Conservation (phyloP, 805 yeast species). For the Debaryomyces maramus region DNA sequence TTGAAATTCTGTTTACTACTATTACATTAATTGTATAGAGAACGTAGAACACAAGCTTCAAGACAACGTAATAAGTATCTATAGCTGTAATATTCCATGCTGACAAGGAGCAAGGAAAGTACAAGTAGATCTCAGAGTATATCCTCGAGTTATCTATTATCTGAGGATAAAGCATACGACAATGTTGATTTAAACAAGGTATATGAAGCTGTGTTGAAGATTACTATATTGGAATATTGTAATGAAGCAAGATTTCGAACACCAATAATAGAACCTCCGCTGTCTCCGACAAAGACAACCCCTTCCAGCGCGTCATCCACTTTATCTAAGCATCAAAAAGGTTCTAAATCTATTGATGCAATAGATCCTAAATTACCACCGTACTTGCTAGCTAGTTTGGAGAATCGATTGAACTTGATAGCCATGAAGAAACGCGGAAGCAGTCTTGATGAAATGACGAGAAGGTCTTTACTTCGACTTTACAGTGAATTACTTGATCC, state of each 20-base stretch:
- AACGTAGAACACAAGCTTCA: too few relatives aligned
- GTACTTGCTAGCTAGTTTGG: constrained; percentile 38
- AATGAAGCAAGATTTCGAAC: constrained; percentile 63
- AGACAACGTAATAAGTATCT: too few relatives aligned
- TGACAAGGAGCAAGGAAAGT: constrained; percentile 10
- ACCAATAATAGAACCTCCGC: constrained; percentile 13
- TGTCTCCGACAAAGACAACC: background rate
- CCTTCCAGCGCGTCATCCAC: background rate
- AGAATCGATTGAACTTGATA: constrained; percentile 41
- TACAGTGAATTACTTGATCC: constrained; percentile 62
- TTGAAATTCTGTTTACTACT: too few relatives aligned
- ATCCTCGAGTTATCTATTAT: constrained; percentile 21
- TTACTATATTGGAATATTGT: constrained; percentile 57
- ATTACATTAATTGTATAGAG: too few relatives aligned
- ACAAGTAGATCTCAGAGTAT: constrained; percentile 23
- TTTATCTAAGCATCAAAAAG: constrained; percentile 13
- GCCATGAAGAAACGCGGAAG: constrained; percentile 44
- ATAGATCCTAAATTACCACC: constrained; percentile 38
- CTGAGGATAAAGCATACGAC: constrained; percentile 19
- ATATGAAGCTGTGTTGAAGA: constrained; percentile 54
- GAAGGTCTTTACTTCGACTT: constrained; percentile 59
- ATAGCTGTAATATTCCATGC: constrained; percentile 6
- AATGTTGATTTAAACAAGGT: constrained; percentile 28
- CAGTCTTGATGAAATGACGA: constrained; percentile 46
- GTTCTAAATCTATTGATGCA: constrained; percentile 26